Evolutionary conservation across 495 filamentous ascomycete species (phyloP).

Genomic region (Penicillium coprophilum): DNA sequence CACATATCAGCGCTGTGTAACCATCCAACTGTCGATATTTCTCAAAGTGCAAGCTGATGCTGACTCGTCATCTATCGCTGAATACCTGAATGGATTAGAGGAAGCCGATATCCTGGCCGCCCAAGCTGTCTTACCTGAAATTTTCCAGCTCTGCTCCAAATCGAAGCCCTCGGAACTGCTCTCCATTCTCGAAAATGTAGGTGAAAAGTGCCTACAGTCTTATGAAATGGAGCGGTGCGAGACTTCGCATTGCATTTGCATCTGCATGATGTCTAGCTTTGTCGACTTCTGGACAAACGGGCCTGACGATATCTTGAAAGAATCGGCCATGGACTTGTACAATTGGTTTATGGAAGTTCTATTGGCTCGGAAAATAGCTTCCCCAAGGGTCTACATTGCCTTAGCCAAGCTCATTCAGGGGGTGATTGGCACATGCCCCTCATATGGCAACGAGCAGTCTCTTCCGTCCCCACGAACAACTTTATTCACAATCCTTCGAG

Average conservation of each 20-base stretch:
- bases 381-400: constrained; percentile 62
- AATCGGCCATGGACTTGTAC: constrained; percentile 73
- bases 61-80: constrained; percentile 47
- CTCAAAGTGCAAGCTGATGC: constrained; percentile 33
- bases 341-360: constrained; percentile 67
- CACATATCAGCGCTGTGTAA: constrained; percentile 41
- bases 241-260: constrained; percentile 63
- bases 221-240: constrained; percentile 75
- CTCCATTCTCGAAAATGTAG: constrained; percentile 53
- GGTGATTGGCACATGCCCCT: constrained; percentile 62
- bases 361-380: constrained; percentile 62
- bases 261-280: constrained; percentile 69
- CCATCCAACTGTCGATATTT: constrained; percentile 38
- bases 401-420: constrained; percentile 66
- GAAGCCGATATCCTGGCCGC: constrained; percentile 59
- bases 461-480: constrained; percentile 70
- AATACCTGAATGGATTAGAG: constrained; percentile 57
- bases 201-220: constrained; percentile 58
- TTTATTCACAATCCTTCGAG: constrained; percentile 68
- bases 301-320: constrained; percentile 53
- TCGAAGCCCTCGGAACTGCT: constrained; percentile 40
- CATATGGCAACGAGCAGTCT: constrained; percentile 55
- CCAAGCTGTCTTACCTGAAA: constrained; percentile 51
- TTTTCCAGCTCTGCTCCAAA: constrained; percentile 33
- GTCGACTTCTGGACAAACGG: constrained; percentile 61